Base-by-base conservation (phyloP, 2,329 filamentous ascomycete species). In the Myriosclerotinia curreyana region DNA sequence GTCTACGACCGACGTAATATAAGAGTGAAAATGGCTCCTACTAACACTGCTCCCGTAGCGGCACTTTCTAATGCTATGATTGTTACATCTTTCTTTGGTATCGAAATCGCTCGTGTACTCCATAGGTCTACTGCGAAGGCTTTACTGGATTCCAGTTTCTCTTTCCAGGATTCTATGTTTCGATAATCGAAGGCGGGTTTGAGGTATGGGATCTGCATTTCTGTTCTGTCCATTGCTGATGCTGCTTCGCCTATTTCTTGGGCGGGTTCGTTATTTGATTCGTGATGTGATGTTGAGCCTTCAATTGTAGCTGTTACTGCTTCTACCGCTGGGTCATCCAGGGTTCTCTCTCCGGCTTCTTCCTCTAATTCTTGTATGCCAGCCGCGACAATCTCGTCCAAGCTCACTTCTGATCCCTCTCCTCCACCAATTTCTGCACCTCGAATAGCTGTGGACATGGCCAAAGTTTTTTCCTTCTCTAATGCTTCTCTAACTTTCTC, bases 401-500 rank as follows among this genome's bases (percentile, higher is more conserved):
- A 38, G 0, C 65, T 50, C 5, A 70, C 63, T 53, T 64, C 34
- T 64, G 59, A 12, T 51, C 55, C 14, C 15, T 42, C 9, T 17
- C 42, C 53, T 36, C 50, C 58, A 51, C 58, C 64, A 7, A 49
- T 60, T 20, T 65, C 60, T 8, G 66, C 60, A 48, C 64, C 60
- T 36, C 64, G 53, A 34, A 62, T 25, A 17, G 55, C 55, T 17
- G 55, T 65, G 25, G 68, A 42, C 61, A 63, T 49, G 25, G 34
- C 20, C 6, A 63, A 17, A 5, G 11, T 48, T 46, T 71, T 72
- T 61, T 70, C 72, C 53, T 71, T 69, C 61, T 74, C 89, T 60
- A 91, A 75, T 2, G 86, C 86, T 70, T 84, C 82, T 67, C 83
- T 81, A 64, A 92, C 88, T 76, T 92, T 87, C 71, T 91, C 89